Evolutionary conservation across 2,329 filamentous ascomycete genomes (phyloP).

Genomic region (Colletotrichum truncatum): DNA sequence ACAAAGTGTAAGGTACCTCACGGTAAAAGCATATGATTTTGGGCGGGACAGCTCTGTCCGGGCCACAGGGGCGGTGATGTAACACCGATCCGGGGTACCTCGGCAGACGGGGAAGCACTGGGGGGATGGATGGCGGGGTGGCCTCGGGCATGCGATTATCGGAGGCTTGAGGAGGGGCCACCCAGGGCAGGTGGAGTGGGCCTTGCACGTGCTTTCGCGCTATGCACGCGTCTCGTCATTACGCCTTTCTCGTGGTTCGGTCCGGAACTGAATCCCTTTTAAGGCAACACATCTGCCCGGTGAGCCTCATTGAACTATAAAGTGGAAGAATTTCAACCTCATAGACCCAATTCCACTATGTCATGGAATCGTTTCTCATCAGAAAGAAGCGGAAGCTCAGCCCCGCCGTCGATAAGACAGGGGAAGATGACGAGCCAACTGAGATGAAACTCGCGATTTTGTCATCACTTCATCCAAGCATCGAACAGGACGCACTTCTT

Average conservation of each 20-base stretch:
- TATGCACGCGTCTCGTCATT: conserved; percentile 11
- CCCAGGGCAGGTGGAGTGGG: background rate
- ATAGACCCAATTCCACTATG: conserved; percentile 5
- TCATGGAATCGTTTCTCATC: conserved; percentile 68
- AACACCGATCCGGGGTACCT: conserved; percentile 30
- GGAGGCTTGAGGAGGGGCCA: background rate
- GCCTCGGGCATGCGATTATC: conserved; percentile 16
- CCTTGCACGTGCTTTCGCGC: conserved; percentile 14
- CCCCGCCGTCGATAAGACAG: conserved; percentile 28
- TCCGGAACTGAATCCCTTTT: too few species aligned
- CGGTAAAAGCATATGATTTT: conserved; percentile 16
- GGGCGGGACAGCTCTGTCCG: conserved; percentile 25
- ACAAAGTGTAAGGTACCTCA: background rate
- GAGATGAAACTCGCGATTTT: conserved; percentile 90
- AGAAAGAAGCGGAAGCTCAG: conserved; percentile 60
- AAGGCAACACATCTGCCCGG: too few species aligned
- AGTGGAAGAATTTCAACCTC: background rate
- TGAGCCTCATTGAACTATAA: too few species aligned
- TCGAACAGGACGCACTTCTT: conserved; percentile 74
- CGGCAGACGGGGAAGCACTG: conserved; percentile 19
- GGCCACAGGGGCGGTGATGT: conserved; percentile 21
- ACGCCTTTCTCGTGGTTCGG: background rate
- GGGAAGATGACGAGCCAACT: conserved; percentile 77
- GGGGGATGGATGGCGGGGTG: conserved; percentile 7
- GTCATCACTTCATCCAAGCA: conserved; percentile 75